These are phyloP conservation scores for Lipomyces yarrowii DNA, from an alignment of 1,139 yeast species.

Conservation along the genomic window DNA sequence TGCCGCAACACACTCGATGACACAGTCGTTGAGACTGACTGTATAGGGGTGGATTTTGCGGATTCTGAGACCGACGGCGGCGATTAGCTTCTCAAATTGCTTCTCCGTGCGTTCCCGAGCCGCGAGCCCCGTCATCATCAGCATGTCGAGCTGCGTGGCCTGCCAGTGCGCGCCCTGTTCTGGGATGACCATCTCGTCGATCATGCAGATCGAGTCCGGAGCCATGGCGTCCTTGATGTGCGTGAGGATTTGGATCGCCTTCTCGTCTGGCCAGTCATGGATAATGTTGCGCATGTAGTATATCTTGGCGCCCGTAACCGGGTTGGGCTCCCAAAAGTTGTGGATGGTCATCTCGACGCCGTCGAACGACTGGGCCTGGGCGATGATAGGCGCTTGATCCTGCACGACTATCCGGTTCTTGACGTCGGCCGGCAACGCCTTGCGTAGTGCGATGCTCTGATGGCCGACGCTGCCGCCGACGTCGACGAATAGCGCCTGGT, in stretches of 20 bases:
- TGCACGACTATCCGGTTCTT: not conserved
- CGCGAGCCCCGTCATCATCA: not conserved
- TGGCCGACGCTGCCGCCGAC: not conserved
- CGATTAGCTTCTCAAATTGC: not conserved
- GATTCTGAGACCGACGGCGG: not conserved
- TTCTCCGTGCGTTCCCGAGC: conserved; percentile 1
- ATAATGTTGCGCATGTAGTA: conserved; percentile 7
- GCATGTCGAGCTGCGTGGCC: conserved; percentile 1
- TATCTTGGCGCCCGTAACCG: conserved; percentile 2
- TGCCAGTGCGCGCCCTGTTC: not conserved
- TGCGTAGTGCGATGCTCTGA: not conserved
- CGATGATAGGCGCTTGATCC: not conserved
- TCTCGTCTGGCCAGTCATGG: conserved; percentile 2
- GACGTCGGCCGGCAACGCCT: not conserved
- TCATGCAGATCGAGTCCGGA: not conserved
- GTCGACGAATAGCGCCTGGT: not conserved
- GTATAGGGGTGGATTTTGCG: not conserved
- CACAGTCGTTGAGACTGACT: not conserved
- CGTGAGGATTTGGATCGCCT: not conserved
- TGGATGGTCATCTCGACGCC: not conserved
- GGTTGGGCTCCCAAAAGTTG: not conserved
- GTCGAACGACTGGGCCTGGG: not conserved
- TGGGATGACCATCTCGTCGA: not conserved
- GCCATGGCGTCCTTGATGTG: not conserved
- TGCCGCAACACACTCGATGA: not conserved